phyloP scores from a whole-genome alignment of 2,329 filamentous ascomycete genomes.

The Cytospora paraplurivora region DNA sequence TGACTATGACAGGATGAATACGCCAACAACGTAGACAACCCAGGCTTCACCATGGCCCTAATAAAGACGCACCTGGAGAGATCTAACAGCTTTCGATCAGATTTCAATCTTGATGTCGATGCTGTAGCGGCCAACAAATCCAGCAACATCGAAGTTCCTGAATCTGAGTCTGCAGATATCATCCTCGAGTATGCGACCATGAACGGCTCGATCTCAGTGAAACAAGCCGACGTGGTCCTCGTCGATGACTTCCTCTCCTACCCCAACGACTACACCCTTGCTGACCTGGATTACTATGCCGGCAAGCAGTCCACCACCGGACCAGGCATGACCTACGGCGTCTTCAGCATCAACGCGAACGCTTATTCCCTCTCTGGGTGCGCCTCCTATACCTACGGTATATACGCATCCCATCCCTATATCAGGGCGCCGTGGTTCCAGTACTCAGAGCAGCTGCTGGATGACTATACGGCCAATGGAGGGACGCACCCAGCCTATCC shows the following conservation, averaged over 20 bases:
- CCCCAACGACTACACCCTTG: conserved; percentile 21
- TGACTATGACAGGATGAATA: conserved; percentile 57
- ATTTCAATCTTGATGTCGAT: conserved; percentile 57
- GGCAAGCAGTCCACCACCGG: conserved; percentile 22
- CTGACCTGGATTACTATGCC: conserved; percentile 26
- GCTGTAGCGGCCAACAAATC: conserved; percentile 27
- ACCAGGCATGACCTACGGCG: conserved; percentile 27
- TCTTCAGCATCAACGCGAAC: conserved; percentile 27
- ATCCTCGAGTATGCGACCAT: conserved; percentile 65
- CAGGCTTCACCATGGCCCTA: conserved; percentile 68
- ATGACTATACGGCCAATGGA: conserved; percentile 26
- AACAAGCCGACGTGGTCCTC: conserved; percentile 28
- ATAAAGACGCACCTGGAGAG: conserved; percentile 57
- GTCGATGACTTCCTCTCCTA: conserved; percentile 27
- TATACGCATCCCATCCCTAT: conserved; percentile 22
- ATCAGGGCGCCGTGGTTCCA: conserved; percentile 26
- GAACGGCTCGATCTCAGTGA: conserved; percentile 56
- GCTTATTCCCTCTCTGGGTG: conserved; percentile 25
- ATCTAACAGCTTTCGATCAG: conserved; percentile 58
- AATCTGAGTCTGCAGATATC: conserved; percentile 47
- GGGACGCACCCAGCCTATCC: conserved; percentile 26
- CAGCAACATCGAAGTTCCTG: conserved; percentile 8
- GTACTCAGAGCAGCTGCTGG: conserved; percentile 27
- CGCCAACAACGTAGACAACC: conserved; percentile 66
- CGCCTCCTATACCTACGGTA: conserved; percentile 24